These are phyloP conservation scores for Leishmania aethiopica DNA, from an alignment of 208 protist species.

Conservation along the genomic window DNA sequence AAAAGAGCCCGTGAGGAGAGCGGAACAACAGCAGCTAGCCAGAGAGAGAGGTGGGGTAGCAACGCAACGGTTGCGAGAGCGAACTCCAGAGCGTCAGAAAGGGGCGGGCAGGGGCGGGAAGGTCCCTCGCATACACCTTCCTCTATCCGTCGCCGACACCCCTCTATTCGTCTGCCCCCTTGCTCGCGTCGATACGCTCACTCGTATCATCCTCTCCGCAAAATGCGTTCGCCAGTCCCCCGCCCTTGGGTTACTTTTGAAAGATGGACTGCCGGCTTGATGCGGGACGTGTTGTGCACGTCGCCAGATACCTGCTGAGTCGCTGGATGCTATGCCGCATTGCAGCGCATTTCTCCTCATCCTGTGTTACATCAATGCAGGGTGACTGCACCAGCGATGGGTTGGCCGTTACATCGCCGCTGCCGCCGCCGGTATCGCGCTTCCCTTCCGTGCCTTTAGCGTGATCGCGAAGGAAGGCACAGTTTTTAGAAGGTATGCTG, in stretches of 20 bases:
- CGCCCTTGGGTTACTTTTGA: not conserved
- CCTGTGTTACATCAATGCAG: not conserved
- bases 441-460: not conserved
- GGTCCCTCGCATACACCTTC: not conserved
- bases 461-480: not conserved
- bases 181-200: not conserved
- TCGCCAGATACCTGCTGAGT: constrained; percentile 28
- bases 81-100: not conserved
- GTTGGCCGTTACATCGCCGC: not conserved
- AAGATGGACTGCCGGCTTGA: not conserved
- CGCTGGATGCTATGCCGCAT: constrained; percentile 32
- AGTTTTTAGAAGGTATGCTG: not conserved
- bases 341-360: constrained; percentile 8
- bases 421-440: not conserved
- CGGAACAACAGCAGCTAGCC: not conserved
- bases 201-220: not conserved
- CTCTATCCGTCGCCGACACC: not conserved
- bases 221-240: not conserved
- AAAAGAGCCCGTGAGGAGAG: not conserved
- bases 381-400: not conserved
- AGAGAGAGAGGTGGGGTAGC: not conserved
- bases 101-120: not conserved
- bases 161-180: not conserved
- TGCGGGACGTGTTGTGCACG: constrained; percentile 12
- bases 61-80: not conserved